Base-by-base conservation (phyloP, 2,329 filamentous ascomycete species). In the Pseudogymnoascus sp. region DNA sequence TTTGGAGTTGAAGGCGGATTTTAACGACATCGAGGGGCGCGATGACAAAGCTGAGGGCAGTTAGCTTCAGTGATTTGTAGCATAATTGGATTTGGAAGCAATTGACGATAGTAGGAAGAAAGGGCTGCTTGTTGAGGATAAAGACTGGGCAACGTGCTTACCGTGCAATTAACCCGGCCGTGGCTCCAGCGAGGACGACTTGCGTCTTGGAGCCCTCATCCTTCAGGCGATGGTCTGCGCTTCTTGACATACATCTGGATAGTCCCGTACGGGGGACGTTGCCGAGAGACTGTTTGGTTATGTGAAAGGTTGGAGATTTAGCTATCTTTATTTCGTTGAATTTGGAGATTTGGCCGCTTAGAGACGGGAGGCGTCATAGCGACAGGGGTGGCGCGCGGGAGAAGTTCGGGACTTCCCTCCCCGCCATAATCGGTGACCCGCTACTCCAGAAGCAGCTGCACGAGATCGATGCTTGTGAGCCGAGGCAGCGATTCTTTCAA, bases 1-100 rank as follows among this genome's bases (percentile, higher is more conserved):
- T 85, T 76, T 97, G 95, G 16, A 99, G 86, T 75, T 99, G 95
- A 54, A 97, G 87, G 57, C 95, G 90, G 77, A 99, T 99, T 80
- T 99, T 97, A 78, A 97, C 86, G 67, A 99, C 95, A 76, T 99
- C 95, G 69, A 99, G 89, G 62, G 95, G 95, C 16, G 95, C 91
- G 73, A 97, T 88, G 73, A 95, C 85, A 80, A 99, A 97, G 74
- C 90, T 92, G 69, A 6, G 12, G 21, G 60, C 1, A 59, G 60
- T 64, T 42, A 64, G 63, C 61, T 34, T 34, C 51, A 40, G 18
- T 1, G 11, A 71, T 66, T 63, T 6, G 47, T 7, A 6, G 59
- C 21, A 37, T 45, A 29, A 29, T 36, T 29, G 60, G 26, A 11
- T 18, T 21, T 14, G 31, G 8, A 61, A 26, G 8, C 36, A n/a